These are phyloP conservation scores for Aspergillus sparsus DNA, from an alignment of 495 filamentous ascomycete genomes.

Conservation along the genomic window DNA sequence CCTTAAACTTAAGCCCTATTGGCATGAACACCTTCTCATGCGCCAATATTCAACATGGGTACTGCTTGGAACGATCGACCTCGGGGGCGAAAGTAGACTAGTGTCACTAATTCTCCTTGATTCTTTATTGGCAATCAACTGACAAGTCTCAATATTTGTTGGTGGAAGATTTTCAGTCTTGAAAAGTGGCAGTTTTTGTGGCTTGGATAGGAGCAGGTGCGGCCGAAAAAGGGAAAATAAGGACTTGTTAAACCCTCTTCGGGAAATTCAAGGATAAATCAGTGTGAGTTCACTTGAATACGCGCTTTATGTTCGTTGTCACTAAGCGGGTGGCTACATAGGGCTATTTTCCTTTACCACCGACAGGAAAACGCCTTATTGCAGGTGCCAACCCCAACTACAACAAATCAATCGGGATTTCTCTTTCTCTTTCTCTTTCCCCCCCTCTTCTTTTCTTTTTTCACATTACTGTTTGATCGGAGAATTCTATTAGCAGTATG, in stretches of 20 bases:
- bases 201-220: constrained; percentile 1
- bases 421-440: no score
- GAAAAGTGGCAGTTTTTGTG: constrained; percentile 16
- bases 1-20: constrained; percentile 16
- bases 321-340: constrained; percentile 25
- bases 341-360: constrained; percentile 21
- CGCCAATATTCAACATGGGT: constrained; percentile 16
- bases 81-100: constrained; percentile 4
- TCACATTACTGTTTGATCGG: constrained; percentile 16
- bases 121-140: constrained; percentile 17
- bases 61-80: constrained; percentile 13
- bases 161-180: neutral
- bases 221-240: constrained; percentile 4
- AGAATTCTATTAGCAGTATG: constrained; percentile 15
- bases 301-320: constrained; percentile 14
- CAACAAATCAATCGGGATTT: constrained; percentile 6
- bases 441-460: no score
- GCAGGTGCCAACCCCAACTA: constrained; percentile 16
- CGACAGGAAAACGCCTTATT: constrained; percentile 7
- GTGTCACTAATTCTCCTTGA: constrained; percentile 7
- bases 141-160: constrained; percentile 16
- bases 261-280: constrained; percentile 3
- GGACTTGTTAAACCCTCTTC: neutral
- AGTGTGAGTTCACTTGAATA: constrained; percentile 4
- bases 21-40: constrained; percentile 6